These are phyloP conservation scores for Cucumis melo DNA, from an alignment of 306 rosid genomes.

Conservation along the genomic window DNA sequence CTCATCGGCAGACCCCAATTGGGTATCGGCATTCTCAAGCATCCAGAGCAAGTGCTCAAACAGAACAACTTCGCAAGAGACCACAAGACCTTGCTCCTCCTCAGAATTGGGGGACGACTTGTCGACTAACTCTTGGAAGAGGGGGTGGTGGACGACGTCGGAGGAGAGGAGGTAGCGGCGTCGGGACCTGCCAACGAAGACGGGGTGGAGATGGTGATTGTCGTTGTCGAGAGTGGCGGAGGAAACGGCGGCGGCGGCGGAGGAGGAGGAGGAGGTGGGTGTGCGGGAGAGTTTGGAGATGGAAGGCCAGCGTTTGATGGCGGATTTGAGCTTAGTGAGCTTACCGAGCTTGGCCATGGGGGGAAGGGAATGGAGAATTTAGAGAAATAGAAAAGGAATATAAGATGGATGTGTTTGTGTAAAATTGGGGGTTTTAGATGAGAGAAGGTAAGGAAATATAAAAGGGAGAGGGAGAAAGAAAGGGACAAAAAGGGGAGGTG, in stretches of 20 bases:
- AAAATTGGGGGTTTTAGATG: neutral
- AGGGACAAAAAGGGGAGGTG: neutral
- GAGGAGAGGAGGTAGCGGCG: slow-evolving; percentile 57
- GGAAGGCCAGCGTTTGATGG: slow-evolving; percentile 70
- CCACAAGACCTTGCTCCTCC: slow-evolving; percentile 24
- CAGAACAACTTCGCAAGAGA: slow-evolving; percentile 76
- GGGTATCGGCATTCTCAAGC: slow-evolving; percentile 54
- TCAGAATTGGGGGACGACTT: slow-evolving; percentile 17
- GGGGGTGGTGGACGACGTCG: slow-evolving; percentile 51
- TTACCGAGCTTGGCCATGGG: slow-evolving; percentile 58
- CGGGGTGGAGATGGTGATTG: slow-evolving; percentile 22
- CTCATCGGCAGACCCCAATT: slow-evolving; percentile 72
- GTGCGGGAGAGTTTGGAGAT: slow-evolving; percentile 49
- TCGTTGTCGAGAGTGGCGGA: neutral
- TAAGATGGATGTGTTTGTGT: neutral
- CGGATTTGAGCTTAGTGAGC: slow-evolving; percentile 77
- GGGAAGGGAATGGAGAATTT: neutral
- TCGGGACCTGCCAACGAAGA: slow-evolving; percentile 66
- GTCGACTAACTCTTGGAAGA: slow-evolving; percentile 69
- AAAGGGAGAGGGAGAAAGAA: neutral
- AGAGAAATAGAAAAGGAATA: no score
- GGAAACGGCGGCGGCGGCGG: slow-evolving; percentile 15
- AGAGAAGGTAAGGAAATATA: neutral
- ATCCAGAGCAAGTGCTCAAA: slow-evolving; percentile 92
- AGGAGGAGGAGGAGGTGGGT: slow-evolving; percentile 24